Evolutionary conservation across 768 basidiomycete species (phyloP).

Genomic region (Auricularia heimuer): DNA sequence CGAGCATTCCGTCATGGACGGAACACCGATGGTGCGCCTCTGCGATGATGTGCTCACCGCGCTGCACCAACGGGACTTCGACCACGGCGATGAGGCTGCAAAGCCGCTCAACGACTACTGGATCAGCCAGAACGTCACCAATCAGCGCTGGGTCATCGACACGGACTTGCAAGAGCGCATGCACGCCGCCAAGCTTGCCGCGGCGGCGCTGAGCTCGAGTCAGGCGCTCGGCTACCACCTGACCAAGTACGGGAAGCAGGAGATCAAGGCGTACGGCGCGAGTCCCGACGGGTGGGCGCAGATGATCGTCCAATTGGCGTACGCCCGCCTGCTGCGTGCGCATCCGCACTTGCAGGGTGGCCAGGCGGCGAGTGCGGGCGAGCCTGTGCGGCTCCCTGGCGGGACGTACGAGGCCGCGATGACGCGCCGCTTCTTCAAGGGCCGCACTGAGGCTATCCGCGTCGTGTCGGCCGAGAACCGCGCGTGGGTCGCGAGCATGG

Average conservation of each 20-base stretch:
- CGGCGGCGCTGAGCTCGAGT: constrained; percentile 46
- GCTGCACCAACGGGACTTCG: constrained; percentile 51
- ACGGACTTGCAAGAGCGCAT: constrained; percentile 42
- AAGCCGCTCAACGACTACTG: constrained; percentile 5
- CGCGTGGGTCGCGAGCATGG: constrained; percentile 69
- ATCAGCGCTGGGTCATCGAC: constrained; percentile 53
- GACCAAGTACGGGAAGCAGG: constrained; percentile 74
- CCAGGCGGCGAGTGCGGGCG: constrained; percentile 17
- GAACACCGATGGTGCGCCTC: constrained; percentile 68
- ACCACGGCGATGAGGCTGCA: constrained; percentile 36
- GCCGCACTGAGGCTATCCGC: constrained; percentile 89
- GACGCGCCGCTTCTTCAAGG: constrained; percentile 80
- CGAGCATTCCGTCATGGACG: constrained; percentile 89
- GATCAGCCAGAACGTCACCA: not conserved
- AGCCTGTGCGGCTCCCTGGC: constrained; percentile 41
- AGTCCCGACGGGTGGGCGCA: constrained; percentile 95
- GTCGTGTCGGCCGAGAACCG: constrained; percentile 71
- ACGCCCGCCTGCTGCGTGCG: constrained; percentile 47
- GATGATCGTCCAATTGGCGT: constrained; percentile 85
- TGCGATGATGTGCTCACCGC: constrained; percentile 59
- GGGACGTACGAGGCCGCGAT: constrained; percentile 93
- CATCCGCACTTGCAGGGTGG: not conserved
- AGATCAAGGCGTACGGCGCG: constrained; percentile 79
- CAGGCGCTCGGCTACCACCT: constrained; percentile 55
- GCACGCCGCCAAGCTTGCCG: constrained; percentile 41